A percentile compares a stretch with the other conserved stretches of the same genome.
Conservation (phyloP, 2,329 filamentous ascomycete species). For the Raffaelea ambrosiae region DNA sequence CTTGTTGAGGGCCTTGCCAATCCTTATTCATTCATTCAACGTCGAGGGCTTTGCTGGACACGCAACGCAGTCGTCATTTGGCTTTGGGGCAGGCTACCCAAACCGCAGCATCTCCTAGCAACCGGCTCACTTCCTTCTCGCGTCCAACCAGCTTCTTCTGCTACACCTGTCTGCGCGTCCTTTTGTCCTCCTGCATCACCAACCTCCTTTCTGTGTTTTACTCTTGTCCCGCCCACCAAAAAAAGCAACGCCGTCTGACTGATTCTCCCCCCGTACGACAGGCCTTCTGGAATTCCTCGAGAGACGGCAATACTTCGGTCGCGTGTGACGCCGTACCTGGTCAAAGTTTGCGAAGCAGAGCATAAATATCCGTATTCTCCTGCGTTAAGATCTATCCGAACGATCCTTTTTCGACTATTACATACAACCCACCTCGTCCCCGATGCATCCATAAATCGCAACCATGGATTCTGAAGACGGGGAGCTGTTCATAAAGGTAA, state of each 20-base stretch:
- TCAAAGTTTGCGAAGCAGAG: too few relatives aligned
- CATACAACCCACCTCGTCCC: slow-evolving; percentile 16
- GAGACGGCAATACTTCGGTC: slow-evolving; percentile 5
- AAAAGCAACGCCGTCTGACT: slow-evolving; percentile 6
- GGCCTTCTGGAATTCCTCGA: neutral
- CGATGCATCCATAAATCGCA: slow-evolving; percentile 40
- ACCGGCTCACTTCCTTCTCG: neutral
- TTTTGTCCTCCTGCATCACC: neutral
- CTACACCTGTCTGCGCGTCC: neutral
- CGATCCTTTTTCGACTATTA: neutral
- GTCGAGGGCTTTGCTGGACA: too few relatives aligned
- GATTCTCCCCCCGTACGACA: slow-evolving; percentile 9
- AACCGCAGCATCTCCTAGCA: neutral
- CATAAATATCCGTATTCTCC: too few relatives aligned
- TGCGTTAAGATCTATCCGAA: too few relatives aligned
- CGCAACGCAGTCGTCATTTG: too few relatives aligned
- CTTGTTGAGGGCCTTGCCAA: too few relatives aligned
- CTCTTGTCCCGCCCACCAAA: neutral
- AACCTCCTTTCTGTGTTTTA: slow-evolving; percentile 2
- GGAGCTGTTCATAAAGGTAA: slow-evolving; percentile 77
- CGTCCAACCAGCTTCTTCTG: neutral
- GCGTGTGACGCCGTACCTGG: slow-evolving; percentile 5
- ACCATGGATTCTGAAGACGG: slow-evolving; percentile 85
- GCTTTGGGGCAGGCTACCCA: too few relatives aligned
- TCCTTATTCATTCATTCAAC: too few relatives aligned